phyloP scores from a whole-genome alignment of 495 filamentous ascomycete species.

The Tuber microsphaerosporum region DNA sequence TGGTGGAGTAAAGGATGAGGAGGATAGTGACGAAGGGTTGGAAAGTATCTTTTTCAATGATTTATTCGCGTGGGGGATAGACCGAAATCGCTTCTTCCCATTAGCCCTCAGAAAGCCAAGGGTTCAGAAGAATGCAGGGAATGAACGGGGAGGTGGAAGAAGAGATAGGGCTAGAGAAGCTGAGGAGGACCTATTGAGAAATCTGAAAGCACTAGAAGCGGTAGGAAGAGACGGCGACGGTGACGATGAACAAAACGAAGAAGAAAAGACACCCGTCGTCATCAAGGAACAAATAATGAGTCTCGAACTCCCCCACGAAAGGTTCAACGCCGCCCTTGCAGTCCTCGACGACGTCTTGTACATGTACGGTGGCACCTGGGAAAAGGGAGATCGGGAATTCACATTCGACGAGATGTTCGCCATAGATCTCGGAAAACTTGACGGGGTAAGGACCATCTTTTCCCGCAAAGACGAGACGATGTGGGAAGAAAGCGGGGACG shows the following conservation, averaged over 20 bases:
- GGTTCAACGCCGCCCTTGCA: slow-evolving; percentile 83
- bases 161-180: slow-evolving; percentile 69
- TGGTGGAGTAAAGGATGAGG: slow-evolving; percentile 89
- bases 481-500: slow-evolving; percentile 61
- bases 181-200: slow-evolving; percentile 80
- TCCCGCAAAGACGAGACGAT: slow-evolving; percentile 70
- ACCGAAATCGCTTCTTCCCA: slow-evolving; percentile 87
- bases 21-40: slow-evolving; percentile 88
- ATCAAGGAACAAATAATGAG: slow-evolving; percentile 50
- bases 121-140: slow-evolving; percentile 52
- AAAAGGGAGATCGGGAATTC: slow-evolving; percentile 87
- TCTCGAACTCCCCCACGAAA: slow-evolving; percentile 73
- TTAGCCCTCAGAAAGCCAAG: slow-evolving; percentile 66
- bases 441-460: slow-evolving; percentile 67
- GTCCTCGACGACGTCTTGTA: slow-evolving; percentile 89
- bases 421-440: slow-evolving; percentile 82
- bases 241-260: slow-evolving; percentile 44
- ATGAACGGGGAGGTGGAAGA: slow-evolving; percentile 49
- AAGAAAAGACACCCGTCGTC: slow-evolving; percentile 52
- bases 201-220: slow-evolving; percentile 71
- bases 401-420: slow-evolving; percentile 91
- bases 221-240: slow-evolving; percentile 57
- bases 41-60: slow-evolving; percentile 93
- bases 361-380: slow-evolving; percentile 88
- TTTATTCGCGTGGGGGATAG: slow-evolving; percentile 83